Percentiles rank a stretch among this genome's conserved stretches.
Evolutionary conservation across 2,329 filamentous ascomycete species (phyloP).

Genomic region (Metarhizium robertsii): DNA sequence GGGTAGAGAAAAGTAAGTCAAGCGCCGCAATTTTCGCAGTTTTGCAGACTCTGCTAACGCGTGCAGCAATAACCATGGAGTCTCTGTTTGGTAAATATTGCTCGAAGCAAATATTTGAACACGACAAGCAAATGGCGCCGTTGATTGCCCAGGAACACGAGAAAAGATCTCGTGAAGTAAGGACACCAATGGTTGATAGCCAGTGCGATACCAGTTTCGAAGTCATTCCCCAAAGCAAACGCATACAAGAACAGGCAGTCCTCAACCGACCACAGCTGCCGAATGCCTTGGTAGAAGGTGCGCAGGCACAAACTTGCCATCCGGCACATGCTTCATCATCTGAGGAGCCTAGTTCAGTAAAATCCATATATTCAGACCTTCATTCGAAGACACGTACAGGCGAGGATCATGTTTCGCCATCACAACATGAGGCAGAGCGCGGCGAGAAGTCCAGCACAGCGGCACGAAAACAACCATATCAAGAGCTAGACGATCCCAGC

Average conservation of each 20-base stretch:
- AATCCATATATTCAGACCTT: neutral
- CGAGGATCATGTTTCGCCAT: neutral
- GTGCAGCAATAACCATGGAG: conserved; percentile 49
- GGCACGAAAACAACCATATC: neutral
- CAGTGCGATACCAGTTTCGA: neutral
- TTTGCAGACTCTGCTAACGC: neutral
- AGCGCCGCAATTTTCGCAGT: neutral
- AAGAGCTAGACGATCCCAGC: neutral
- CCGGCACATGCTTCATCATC: neutral
- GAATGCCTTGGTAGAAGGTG: neutral
- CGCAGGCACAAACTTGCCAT: neutral
- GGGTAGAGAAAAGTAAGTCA: conserved; percentile 42
- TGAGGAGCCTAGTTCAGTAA: neutral
- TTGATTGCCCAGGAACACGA: conserved; percentile 1
- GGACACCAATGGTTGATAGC: neutral
- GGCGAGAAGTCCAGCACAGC: neutral
- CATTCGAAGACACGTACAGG: neutral
- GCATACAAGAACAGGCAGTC: neutral
- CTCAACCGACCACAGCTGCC: neutral
- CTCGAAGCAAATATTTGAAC: conserved; percentile 47
- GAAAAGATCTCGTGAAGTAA: neutral
- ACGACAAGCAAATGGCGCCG: conserved; percentile 52
- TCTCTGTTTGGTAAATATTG: conserved; percentile 65
- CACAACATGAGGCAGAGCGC: neutral
- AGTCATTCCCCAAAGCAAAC: neutral